Percentiles rank a stretch among this genome's conserved stretches.
Conservation (phyloP, 1,139 yeast species). For the Taphrina sp. region DNA sequence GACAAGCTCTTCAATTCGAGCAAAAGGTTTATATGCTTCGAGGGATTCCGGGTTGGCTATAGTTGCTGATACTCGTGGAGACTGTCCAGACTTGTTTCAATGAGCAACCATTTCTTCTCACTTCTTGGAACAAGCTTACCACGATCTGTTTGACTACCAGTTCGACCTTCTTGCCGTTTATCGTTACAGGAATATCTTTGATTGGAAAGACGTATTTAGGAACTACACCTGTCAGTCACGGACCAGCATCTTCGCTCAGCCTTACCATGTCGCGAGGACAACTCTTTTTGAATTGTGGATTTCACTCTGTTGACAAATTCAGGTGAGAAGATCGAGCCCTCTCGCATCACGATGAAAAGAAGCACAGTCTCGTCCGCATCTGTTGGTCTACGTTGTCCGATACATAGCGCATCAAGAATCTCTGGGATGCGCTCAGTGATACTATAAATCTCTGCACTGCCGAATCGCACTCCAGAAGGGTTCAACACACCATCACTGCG, state of each 20-base stretch:
- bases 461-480: conserved; percentile 39
- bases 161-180: conserved; percentile 40
- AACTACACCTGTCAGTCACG: conserved; percentile 22
- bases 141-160: conserved; percentile 38
- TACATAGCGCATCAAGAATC: conserved; percentile 38
- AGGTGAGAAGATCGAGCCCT: conserved; percentile 22
- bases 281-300: conserved; percentile 35
- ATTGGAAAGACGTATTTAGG: conserved; percentile 38
- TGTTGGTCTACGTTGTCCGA: conserved; percentile 38
- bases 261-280: conserved; percentile 38
- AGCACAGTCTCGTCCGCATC: conserved; percentile 39
- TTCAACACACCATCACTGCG: conserved; percentile 40
- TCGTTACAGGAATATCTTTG: conserved; percentile 39
- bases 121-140: neutral
- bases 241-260: neutral
- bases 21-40: conserved; percentile 37
- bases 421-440: conserved; percentile 36
- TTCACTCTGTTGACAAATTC: conserved; percentile 35
- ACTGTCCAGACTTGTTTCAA: conserved; percentile 31
- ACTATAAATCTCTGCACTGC: conserved; percentile 39
- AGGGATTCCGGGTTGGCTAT: conserved; percentile 39
- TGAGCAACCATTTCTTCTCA: neutral
- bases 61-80: conserved; percentile 38
- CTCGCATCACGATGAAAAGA: conserved; percentile 36
- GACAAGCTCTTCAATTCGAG: conserved; percentile 25